Percentiles rank a stretch among this genome's conserved stretches.
These are phyloP conservation scores for Parietaria judaica DNA, from an alignment of 306 rosid species.

Conservation along the genomic window DNA sequence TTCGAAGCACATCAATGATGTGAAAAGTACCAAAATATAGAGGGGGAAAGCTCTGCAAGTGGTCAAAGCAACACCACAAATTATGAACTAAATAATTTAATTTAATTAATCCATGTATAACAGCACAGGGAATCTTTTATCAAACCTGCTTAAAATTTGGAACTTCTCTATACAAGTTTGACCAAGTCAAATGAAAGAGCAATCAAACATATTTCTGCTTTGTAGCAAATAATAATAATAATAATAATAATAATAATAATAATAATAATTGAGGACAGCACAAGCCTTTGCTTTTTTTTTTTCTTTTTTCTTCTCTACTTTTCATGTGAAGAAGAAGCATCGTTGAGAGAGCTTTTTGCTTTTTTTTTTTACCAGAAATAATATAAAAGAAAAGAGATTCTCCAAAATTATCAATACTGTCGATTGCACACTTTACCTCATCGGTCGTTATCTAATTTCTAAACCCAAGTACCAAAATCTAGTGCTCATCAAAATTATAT, in stretches of 20 bases:
- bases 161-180: constrained; percentile 22
- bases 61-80: constrained; percentile 12
- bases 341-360: constrained; percentile 26
- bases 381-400: constrained; percentile 30
- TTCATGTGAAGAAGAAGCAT: constrained; percentile 38
- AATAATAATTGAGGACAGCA: constrained; percentile 19
- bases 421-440: constrained; percentile 30
- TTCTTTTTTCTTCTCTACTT: constrained; percentile 35
- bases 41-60: not conserved
- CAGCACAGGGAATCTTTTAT: constrained; percentile 10
- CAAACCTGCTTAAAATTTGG: not conserved
- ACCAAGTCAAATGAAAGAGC: constrained; percentile 35
- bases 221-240: constrained; percentile 38
- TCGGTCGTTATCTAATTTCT: constrained; percentile 34
- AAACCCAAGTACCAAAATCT: constrained; percentile 5
- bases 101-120: constrained; percentile 1
- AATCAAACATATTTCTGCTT: constrained; percentile 30
- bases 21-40: not conserved
- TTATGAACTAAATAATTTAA: not conserved
- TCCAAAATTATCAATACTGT: constrained; percentile 24
- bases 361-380: constrained; percentile 6
- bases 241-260: no score
- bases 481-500: no score
- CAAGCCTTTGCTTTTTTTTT: constrained; percentile 44
- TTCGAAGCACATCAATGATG: not conserved